Conservation (phyloP, 352 stramenopile genomes). For the Achlya hypogyna region DNA sequence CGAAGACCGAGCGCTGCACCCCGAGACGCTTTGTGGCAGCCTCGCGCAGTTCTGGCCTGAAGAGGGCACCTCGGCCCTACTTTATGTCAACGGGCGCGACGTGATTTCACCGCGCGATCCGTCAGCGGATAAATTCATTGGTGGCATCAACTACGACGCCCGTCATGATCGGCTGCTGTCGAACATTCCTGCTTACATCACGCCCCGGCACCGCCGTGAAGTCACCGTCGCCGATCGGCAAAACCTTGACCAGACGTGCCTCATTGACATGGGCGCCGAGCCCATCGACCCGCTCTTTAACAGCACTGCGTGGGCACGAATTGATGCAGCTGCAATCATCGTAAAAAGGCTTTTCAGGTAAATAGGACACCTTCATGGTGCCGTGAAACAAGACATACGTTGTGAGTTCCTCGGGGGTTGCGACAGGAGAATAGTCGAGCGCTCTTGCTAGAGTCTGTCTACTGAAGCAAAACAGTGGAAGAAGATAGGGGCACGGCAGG, state of each 20-base stretch:
- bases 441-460: too few relatives aligned
- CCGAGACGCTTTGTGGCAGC: constrained; percentile 23
- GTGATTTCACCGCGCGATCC: neutral
- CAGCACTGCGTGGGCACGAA: too few relatives aligned
- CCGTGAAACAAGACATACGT: too few relatives aligned
- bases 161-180: neutral
- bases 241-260: constrained; percentile 1
- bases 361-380: too few relatives aligned
- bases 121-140: neutral
- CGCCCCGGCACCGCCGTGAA: neutral
- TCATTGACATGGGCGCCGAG: neutral
- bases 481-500: too few relatives aligned
- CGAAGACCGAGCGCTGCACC: constrained; percentile 24
- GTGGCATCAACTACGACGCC: neutral
- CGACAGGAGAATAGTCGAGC: too few relatives aligned
- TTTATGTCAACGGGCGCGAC: constrained; percentile 19
- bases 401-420: too few relatives aligned
- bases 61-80: neutral
- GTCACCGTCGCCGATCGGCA: neutral
- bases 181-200: neutral
- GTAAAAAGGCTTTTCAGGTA: too few relatives aligned
- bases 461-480: too few relatives aligned
- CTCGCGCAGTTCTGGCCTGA: constrained; percentile 13
- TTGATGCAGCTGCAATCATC: too few relatives aligned
- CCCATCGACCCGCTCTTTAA: too few relatives aligned